Conservation (phyloP, 148 eudicot species). For the Rheum nobile region DNA sequence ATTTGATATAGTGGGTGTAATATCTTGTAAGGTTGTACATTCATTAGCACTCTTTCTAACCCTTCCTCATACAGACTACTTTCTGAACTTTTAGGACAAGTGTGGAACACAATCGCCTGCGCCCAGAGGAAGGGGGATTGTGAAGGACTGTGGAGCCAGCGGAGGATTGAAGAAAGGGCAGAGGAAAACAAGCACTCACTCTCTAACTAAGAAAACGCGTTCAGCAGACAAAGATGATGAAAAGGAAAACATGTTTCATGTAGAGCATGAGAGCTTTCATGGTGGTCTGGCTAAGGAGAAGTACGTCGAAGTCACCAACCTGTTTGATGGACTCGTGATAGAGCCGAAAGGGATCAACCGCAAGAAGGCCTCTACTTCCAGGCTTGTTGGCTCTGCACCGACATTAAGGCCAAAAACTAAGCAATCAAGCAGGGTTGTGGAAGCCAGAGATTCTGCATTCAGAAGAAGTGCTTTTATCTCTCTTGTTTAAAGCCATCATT, state of each 20-base stretch:
- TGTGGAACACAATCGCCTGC: background rate
- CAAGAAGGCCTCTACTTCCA: background rate
- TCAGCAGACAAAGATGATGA: background rate
- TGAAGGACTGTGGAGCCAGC: background rate
- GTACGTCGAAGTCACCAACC: background rate
- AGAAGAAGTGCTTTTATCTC: slow-evolving; percentile 3
- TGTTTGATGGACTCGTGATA: background rate
- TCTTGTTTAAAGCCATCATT: background rate
- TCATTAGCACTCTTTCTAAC: background rate
- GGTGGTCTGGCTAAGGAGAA: background rate
- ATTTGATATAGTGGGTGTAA: background rate
- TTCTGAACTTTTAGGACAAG: background rate
- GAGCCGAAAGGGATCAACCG: background rate
- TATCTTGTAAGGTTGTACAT: background rate
- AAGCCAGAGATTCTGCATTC: background rate
- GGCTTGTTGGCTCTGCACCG: background rate
- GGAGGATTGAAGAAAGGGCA: background rate
- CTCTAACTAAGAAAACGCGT: background rate
- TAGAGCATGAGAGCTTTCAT: background rate
- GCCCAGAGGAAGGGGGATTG: background rate
- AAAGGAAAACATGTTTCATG: background rate
- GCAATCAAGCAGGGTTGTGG: background rate
- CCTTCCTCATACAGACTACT: background rate
- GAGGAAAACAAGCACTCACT: background rate
- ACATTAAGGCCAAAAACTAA: background rate